Evolutionary conservation across 2,329 filamentous ascomycete genomes (phyloP), one percentile per base, ranked within the genome.

Genomic region (Orbilia brochopaga): DNA sequence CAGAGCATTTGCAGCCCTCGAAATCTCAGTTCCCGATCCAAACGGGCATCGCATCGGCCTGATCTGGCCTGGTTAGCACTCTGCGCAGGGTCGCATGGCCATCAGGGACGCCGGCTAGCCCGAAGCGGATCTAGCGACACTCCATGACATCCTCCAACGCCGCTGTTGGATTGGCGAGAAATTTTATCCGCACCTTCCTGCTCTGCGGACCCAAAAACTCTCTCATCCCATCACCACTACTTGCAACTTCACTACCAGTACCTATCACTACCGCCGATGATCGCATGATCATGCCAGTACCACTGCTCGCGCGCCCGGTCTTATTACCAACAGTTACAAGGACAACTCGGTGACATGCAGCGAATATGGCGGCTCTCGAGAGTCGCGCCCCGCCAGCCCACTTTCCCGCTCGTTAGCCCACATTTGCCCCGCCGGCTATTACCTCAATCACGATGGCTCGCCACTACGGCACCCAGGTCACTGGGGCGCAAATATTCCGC

Each of bases 321-420:
- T 42, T 21, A 44, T 56, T 60, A 64, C 54, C 50, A 46, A 32
- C 32, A 4, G n/a, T n/a, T 44, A 37, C 27, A 32, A 40, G 44
- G 21, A 59, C 19, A 44, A 19, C 40, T 48, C 58, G 60, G 67
- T 72, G 67, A 72, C 44, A 72, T 72, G 67, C 54, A 72, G 59
- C 60, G 67, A 57, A 61, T 54, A 60, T 50, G 51, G 50, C 67
- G 67, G 30, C 42, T 72, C 60, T 46, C 60, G 50, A 54, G 67
- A 72, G 67, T 72, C 55, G 67, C 67, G 55, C 67, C 67, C 60
- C 60, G 60, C 67, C 67, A 65, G 24, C 67, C 67, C 67, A 65
- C 67, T 54, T 42, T 64, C 37, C 59, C 59, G 40, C 56, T 57
- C 35, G 32, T 54, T 42, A 59, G 40, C 48, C 55, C 54, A 23